These are phyloP conservation scores for Phytophthora palmivora DNA, from an alignment of 352 stramenopile genomes.

Conservation along the genomic window DNA sequence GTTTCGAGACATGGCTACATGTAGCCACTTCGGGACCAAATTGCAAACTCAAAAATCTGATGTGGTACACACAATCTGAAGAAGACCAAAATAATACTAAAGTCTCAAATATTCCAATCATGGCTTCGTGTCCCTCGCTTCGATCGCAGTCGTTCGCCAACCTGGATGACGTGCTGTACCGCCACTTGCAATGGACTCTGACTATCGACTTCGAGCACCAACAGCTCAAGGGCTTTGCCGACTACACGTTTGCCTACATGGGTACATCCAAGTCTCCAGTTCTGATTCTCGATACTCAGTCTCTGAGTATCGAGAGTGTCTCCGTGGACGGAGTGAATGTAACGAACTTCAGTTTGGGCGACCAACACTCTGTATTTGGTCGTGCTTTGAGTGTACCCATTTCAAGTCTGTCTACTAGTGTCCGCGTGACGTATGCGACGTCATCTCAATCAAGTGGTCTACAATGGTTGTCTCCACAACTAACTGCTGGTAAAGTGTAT, in stretches of 20 bases:
- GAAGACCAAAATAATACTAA: neutral
- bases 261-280: constrained; percentile 25
- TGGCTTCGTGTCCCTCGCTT: constrained; percentile 24
- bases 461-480: constrained; percentile 91
- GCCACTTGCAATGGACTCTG: constrained; percentile 87
- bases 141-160: constrained; percentile 87
- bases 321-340: constrained; percentile 52
- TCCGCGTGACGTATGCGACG: constrained; percentile 82
- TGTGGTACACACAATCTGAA: neutral
- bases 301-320: constrained; percentile 71
- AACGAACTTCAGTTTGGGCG: constrained; percentile 58
- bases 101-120: constrained; percentile 9
- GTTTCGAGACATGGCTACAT: constrained; percentile 22
- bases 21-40: no score
- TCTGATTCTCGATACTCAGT: constrained; percentile 87
- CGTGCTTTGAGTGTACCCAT: constrained; percentile 62
- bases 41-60: no score
- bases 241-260: constrained; percentile 76
- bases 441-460: constrained; percentile 67
- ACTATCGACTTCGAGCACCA: constrained; percentile 85
- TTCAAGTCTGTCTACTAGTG: constrained; percentile 44
- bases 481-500: constrained; percentile 93
- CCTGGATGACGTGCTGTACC: constrained; percentile 74
- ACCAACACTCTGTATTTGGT: constrained; percentile 65
- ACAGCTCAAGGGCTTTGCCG: constrained; percentile 76